A percentile compares a stretch with the other conserved stretches of the same genome.
Evolutionary conservation across 208 protist species (phyloP).

Genomic region (Trypanosomatidae sp.): DNA sequence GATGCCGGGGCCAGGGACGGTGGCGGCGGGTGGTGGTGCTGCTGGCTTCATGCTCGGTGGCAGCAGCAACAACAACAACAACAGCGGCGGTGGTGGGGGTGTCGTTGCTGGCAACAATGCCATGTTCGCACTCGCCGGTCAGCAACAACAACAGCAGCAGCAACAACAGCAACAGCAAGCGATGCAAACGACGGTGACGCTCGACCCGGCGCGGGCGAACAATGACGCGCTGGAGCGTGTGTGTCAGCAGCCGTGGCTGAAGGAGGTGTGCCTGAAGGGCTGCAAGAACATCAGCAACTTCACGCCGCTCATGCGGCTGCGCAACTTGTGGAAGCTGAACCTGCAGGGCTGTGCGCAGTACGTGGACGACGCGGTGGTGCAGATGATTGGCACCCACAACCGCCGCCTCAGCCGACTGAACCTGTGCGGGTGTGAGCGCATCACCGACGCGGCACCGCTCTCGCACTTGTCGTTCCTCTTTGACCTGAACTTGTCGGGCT

Average conservation of each 20-base stretch:
- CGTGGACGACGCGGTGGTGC: conserved; percentile 35
- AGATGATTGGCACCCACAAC: conserved; percentile 39
- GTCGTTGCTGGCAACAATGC: too few species aligned
- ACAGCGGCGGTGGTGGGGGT: too few species aligned
- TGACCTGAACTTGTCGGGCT: conserved; percentile 51
- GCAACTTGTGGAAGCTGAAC: conserved; percentile 53
- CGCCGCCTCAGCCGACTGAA: conserved; percentile 54
- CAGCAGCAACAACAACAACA: too few species aligned
- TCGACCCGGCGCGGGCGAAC: conserved; percentile 26
- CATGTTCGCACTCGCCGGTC: too few species aligned
- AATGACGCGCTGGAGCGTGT: conserved; percentile 44
- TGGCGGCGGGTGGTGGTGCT: too few species aligned
- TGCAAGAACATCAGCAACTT: conserved; percentile 53
- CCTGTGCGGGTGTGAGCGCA: conserved; percentile 44
- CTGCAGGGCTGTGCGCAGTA: conserved; percentile 42
- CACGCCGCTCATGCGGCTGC: conserved; percentile 20
- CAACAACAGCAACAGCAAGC: conserved; percentile 15
- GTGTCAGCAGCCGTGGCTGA: conserved; percentile 37
- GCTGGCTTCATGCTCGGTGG: too few species aligned
- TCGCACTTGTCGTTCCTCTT: conserved; percentile 40
- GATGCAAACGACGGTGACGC: conserved; percentile 12
- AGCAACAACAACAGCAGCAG: conserved; percentile 22
- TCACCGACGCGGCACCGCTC: conserved; percentile 35
- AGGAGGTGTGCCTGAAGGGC: conserved; percentile 35
- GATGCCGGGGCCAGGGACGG: too few species aligned